Base-by-base conservation (phyloP, 1,284 basidiomycete species). In the Boletus hoseneyae region DNA sequence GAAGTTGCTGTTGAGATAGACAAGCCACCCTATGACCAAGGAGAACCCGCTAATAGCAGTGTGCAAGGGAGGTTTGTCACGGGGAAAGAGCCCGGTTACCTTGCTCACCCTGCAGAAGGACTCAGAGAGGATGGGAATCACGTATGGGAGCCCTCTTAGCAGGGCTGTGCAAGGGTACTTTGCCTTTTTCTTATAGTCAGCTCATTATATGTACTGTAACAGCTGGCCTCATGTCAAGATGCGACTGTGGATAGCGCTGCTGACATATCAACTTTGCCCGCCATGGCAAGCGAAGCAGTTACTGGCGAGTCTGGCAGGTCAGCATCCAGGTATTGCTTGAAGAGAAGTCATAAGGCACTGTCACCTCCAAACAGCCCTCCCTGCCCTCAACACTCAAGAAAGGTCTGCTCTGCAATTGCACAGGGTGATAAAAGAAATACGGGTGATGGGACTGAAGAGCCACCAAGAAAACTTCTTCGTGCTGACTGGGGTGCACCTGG, bases 391-490 rank as follows among this genome's bases (percentile, higher is more conserved):
- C 35, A 36, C 10, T 45, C 35, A 27, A 37, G 16, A 45, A 36
- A 16, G 16, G 35, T 45, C 43, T 45, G 27, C 43, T 45, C 43
- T 11, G 6, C 16, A 3, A 27, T 23, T 15, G 12, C 13, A 12
- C 43, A 27, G 5, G 33, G 7, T 19, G 43, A 13, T 35, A 18
- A 25, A 35, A 44, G 15, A 3, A 21, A 45, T 13, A n/a, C 12
- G n/a, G 23, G 35, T n/a, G n/a, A n/a, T 35, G 10, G 11, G 34
- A 15, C 25, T 8, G 25, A 36, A 15, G 43, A 45, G 13, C 43
- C 43, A 5, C 43, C 43, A 10, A 45, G 43, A 13, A 45, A 45
- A 37, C 12, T 45, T 13, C 35, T 45, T 37, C 23, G 35, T 37
- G 21, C 43, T 6, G 13, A 27, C n/a, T 5, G 5, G 21, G 21